Evolutionary conservation across 345 rosid genomes (phyloP), one percentile per base, ranked within the genome.

Genomic region (Aquilaria sinensis): DNA sequence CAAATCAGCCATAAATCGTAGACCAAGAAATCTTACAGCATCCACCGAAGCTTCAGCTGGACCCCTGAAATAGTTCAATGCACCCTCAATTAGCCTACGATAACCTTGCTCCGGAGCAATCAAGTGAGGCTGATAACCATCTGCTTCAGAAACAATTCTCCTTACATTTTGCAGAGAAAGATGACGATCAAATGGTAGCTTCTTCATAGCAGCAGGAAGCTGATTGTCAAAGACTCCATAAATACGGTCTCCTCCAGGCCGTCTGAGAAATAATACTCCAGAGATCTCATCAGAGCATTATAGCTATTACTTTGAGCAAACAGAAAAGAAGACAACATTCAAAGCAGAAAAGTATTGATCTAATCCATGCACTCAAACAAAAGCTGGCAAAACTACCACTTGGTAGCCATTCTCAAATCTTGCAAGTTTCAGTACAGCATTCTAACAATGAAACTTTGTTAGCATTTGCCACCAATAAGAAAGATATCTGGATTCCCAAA

Each of bases 31-130:
- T 12, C 89, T 83, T 77, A 81, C 93, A 53, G 87, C 85, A 70
- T 86, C 85, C n/a, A 86, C 93, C 31, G 89, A 83, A 64, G 85
- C 87, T 72, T 84, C 87, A 53, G 89, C 87, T 30, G 93, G 93
- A 47, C 81, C 82, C 67, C 77, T 83, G 72, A 83, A 83, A 74
- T 75, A 86, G 67, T 73, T 75, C 33, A 86, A 76, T 16, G 87
- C 80, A 5, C 84, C 75, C 10, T 86, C 87, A 52, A 86, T 86
- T 5, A 83, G 81, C 48, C 87, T 70, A 3, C 92, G 73, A 65
- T 86, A 86, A 53, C 78, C 93, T 70, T 86, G 93, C 81, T 81
- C 89, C 2, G 92, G 89, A 10, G 92, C 89, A 65, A 83, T 75
- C 60, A 86, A 71, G 76, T 86, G 89, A 37, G 92, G 89, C 68